Conservation (phyloP, 495 filamentous ascomycete genomes). For the Astrothelium subdiscretum region DNA sequence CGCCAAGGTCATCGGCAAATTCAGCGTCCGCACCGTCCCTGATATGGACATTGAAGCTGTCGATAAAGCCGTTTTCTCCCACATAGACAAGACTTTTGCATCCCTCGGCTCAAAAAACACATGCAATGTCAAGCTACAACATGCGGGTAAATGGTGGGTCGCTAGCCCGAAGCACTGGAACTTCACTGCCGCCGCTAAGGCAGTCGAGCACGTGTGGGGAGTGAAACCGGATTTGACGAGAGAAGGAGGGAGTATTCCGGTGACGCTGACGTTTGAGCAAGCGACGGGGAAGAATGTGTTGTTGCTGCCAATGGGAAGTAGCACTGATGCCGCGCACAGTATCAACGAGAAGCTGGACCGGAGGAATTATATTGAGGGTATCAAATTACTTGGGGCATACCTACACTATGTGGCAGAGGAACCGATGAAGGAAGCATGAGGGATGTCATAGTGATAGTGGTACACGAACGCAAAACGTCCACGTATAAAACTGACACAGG, state of each 20-base stretch:
- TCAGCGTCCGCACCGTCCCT: slow-evolving; percentile 92
- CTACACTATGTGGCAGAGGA: slow-evolving; percentile 95
- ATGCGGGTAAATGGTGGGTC: slow-evolving; percentile 97
- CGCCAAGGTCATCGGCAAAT: slow-evolving; percentile 94
- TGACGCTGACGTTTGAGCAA: slow-evolving; percentile 94
- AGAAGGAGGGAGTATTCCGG: slow-evolving; percentile 92
- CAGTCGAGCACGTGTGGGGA: slow-evolving; percentile 82
- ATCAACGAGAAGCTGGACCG: slow-evolving; percentile 98
- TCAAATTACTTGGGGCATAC: slow-evolving; percentile 87
- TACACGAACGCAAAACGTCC: background rate
- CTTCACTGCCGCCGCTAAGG: slow-evolving; percentile 85
- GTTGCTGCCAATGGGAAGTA: slow-evolving; percentile 90
- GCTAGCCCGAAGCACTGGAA: slow-evolving; percentile 97
- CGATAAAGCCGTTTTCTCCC: slow-evolving; percentile 67
- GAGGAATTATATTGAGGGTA: slow-evolving; percentile 97
- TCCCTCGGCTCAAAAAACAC: slow-evolving; percentile 85
- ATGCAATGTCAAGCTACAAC: slow-evolving; percentile 64
- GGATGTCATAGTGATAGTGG: background rate
- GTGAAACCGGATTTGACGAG: slow-evolving; percentile 90
- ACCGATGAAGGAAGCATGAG: slow-evolving; percentile 36
- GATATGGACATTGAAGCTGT: slow-evolving; percentile 91
- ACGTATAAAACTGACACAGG: too few species aligned
- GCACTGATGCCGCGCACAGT: slow-evolving; percentile 90
- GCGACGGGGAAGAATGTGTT: slow-evolving; percentile 98
- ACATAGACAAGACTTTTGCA: slow-evolving; percentile 67